These are phyloP conservation scores for Fomitopsis palustris DNA, from an alignment of 1,284 basidiomycete species.

Conservation along the genomic window DNA sequence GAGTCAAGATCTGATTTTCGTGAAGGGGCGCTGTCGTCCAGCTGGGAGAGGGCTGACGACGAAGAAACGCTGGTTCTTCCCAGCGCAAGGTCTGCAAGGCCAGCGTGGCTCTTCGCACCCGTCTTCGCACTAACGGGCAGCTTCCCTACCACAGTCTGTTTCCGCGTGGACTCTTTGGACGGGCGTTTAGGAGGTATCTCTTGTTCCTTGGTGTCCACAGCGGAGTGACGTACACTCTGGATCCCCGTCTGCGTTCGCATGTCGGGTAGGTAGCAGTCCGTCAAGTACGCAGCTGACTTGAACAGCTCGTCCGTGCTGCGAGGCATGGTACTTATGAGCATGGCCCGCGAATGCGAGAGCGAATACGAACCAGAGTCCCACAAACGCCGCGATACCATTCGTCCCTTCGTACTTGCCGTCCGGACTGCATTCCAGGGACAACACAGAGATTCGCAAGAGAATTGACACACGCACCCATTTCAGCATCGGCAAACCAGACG, in stretches of 20 bases:
- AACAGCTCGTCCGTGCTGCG: conserved; percentile 66
- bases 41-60: background rate
- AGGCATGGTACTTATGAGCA: background rate
- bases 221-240: background rate
- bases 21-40: background rate
- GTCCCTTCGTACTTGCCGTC: conserved; percentile 58
- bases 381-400: conserved; percentile 62
- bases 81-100: conserved; percentile 2
- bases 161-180: background rate
- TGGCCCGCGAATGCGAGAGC: background rate
- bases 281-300: conserved; percentile 67
- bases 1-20: background rate
- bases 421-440: conserved; percentile 32
- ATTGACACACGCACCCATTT: background rate
- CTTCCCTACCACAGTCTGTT: background rate
- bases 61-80: background rate
- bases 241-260: background rate
- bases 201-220: background rate
- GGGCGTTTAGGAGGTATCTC: background rate
- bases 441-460: background rate
- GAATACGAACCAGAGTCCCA: conserved; percentile 54
- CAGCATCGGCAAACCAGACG: background rate
- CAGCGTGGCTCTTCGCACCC: background rate
- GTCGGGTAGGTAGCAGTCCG: conserved; percentile 46
- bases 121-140: background rate